phyloP scores from a whole-genome alignment of 2,329 filamentous ascomycete species.

The Aspergillus sp. region DNA sequence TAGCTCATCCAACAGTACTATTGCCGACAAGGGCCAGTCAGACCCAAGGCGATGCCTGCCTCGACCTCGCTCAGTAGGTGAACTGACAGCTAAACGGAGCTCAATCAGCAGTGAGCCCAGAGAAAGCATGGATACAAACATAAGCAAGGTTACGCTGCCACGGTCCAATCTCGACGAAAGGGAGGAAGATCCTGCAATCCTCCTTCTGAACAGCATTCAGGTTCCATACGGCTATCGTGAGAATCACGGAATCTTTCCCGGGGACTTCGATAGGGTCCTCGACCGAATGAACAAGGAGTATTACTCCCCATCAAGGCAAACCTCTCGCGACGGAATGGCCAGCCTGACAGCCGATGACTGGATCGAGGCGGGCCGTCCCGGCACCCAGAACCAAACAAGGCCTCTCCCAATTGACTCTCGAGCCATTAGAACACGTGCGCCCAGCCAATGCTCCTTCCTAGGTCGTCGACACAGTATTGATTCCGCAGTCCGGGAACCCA shows the following conservation, averaged over 20 bases:
- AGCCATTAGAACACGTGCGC: slow-evolving; percentile 17
- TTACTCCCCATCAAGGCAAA: slow-evolving; percentile 21
- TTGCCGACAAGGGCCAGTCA: slow-evolving; percentile 26
- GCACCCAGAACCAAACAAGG: slow-evolving; percentile 20
- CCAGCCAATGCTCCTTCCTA: slow-evolving; percentile 27
- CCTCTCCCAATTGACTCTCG: slow-evolving; percentile 13
- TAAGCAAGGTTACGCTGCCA: slow-evolving; percentile 30
- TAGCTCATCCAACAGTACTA: slow-evolving; percentile 37
- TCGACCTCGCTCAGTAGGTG: slow-evolving; percentile 36
- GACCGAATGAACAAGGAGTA: slow-evolving; percentile 24
- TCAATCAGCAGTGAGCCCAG: slow-evolving; percentile 30
- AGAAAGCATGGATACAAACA: slow-evolving; percentile 34
- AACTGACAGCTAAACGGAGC: slow-evolving; percentile 32
- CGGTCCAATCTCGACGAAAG: slow-evolving; percentile 19
- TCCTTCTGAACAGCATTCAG: slow-evolving; percentile 32
- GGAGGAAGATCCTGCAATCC: slow-evolving; percentile 31
- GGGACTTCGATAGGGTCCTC: slow-evolving; percentile 20
- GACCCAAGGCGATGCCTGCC: slow-evolving; percentile 25
- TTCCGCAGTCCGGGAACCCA: slow-evolving; percentile 25
- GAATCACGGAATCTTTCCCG: slow-evolving; percentile 23
- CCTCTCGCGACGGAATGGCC: slow-evolving; percentile 11
- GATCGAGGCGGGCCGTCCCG: slow-evolving; percentile 40
- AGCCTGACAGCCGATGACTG: slow-evolving; percentile 42
- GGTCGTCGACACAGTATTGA: slow-evolving; percentile 29
- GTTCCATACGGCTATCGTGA: slow-evolving; percentile 21